phyloP scores from a whole-genome alignment of 768 basidiomycete species.

The Saitozyma sp. region DNA sequence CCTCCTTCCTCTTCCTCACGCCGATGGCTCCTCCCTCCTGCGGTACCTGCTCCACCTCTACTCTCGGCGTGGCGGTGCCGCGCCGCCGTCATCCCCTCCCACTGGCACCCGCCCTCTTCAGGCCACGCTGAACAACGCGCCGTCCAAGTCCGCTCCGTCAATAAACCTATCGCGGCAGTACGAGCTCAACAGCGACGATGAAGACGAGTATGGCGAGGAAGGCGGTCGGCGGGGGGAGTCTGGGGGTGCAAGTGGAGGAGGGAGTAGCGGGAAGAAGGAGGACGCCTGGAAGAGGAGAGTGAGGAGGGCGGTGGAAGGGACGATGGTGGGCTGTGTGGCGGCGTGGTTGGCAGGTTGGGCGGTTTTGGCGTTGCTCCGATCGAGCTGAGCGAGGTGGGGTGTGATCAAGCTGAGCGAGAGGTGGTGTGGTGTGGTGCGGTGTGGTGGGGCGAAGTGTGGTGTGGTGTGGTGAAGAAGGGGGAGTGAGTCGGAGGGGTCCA shows the following conservation, averaged over 20 bases:
- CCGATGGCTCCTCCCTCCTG: constrained; percentile 72
- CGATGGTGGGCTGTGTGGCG: constrained; percentile 12
- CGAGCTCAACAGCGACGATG: constrained; percentile 32
- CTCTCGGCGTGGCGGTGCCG: constrained; percentile 1
- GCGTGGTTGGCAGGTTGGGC: constrained; percentile 18
- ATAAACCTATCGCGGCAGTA: constrained; percentile 29
- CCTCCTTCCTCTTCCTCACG: constrained; percentile 67
- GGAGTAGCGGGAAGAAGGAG: constrained; percentile 10
- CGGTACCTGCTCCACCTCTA: constrained; percentile 31
- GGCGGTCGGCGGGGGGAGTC: constrained; percentile 5
- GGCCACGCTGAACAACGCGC: background rate
- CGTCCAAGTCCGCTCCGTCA: constrained; percentile 5
- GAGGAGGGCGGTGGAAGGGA: constrained; percentile 27
- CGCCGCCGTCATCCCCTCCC: background rate
- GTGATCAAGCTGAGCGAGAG: no score
- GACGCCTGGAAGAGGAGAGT: constrained; percentile 29
- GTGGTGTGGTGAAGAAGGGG: no score
- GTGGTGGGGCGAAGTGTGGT: no score
- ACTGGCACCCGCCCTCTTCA: constrained; percentile 1
- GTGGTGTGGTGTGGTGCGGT: no score
- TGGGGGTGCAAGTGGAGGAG: constrained; percentile 4
- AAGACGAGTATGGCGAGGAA: constrained; percentile 21
- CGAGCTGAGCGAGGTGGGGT: constrained; percentile 6
- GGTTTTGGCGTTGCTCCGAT: constrained; percentile 15
- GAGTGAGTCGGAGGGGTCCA: no score